These are phyloP conservation scores for Paralagenidium karlingii DNA, from an alignment of 352 stramenopile species.

Conservation along the genomic window DNA sequence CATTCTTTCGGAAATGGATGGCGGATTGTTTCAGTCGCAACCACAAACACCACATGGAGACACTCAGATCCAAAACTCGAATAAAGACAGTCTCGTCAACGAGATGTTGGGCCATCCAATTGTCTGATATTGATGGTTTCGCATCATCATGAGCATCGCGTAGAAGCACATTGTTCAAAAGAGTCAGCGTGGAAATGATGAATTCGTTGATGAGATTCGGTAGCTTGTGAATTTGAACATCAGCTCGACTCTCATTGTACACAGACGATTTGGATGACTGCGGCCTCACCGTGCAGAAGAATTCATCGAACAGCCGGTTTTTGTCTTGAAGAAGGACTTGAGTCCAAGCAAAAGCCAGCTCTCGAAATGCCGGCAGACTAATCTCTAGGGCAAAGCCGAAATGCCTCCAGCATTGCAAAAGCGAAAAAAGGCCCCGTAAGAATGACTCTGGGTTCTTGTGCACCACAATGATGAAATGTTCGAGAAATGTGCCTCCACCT, in stretches of 20 bases:
- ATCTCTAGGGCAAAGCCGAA: conserved; percentile 42
- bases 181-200: conserved; percentile 29
- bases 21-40: too few species aligned
- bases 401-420: conserved; percentile 52
- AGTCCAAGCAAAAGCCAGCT: conserved; percentile 61
- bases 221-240: conserved; percentile 40
- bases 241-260: conserved; percentile 7
- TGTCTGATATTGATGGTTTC: too few species aligned
- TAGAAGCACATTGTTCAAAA: too few species aligned
- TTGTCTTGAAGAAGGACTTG: conserved; percentile 63
- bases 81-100: conserved; percentile 40
- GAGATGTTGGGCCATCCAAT: too few species aligned
- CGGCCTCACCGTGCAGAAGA: too few species aligned
- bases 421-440: conserved; percentile 45
- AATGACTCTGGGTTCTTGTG: conserved; percentile 65
- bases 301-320: too few species aligned
- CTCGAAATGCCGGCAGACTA: conserved; percentile 48
- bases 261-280: conserved; percentile 10
- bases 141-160: too few species aligned
- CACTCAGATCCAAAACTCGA: conserved; percentile 58
- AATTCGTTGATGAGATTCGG: conserved; percentile 65
- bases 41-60: conserved; percentile 68
- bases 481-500: conserved; percentile 15
- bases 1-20: too few species aligned
- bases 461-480: conserved; percentile 48